These are phyloP conservation scores for Fusarium pseudocircinatum DNA, from an alignment of 2,329 filamentous ascomycete genomes.

Conservation along the genomic window DNA sequence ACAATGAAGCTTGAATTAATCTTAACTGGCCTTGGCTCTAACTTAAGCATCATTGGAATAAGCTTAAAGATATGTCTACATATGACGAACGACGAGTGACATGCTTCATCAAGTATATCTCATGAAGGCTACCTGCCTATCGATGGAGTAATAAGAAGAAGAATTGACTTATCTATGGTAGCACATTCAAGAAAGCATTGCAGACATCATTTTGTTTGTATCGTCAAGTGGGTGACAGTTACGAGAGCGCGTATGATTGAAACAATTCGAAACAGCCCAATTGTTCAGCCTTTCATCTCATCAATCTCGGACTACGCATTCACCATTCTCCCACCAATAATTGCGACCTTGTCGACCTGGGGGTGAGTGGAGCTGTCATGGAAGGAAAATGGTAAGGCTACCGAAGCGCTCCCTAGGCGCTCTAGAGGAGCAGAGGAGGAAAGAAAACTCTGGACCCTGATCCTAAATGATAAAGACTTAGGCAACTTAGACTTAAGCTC, in stretches of 20 bases:
- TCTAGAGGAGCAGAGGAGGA: too few species aligned
- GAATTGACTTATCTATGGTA: neutral
- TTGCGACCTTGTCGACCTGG: neutral
- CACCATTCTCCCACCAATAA: neutral
- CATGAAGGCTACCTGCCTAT: neutral
- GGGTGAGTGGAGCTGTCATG: neutral
- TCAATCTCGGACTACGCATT: neutral
- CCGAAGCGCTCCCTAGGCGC: too few species aligned
- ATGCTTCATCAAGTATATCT: neutral
- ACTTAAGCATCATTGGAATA: slow-evolving; percentile 1
- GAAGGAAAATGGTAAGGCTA: neutral
- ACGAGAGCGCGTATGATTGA: neutral
- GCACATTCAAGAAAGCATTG: neutral
- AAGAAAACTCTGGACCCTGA: too few species aligned
- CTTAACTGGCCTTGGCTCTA: neutral
- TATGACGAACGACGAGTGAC: neutral
- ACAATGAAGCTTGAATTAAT: neutral
- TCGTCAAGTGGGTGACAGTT: neutral
- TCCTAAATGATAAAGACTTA: neutral
- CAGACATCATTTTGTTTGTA: neutral
- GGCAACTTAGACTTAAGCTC: neutral
- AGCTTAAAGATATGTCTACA: neutral
- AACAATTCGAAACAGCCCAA: neutral
- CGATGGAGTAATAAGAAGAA: neutral
- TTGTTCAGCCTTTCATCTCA: neutral